Base-by-base conservation (phyloP, 2,329 filamentous ascomycete species). In the Aulographum hederae region DNA sequence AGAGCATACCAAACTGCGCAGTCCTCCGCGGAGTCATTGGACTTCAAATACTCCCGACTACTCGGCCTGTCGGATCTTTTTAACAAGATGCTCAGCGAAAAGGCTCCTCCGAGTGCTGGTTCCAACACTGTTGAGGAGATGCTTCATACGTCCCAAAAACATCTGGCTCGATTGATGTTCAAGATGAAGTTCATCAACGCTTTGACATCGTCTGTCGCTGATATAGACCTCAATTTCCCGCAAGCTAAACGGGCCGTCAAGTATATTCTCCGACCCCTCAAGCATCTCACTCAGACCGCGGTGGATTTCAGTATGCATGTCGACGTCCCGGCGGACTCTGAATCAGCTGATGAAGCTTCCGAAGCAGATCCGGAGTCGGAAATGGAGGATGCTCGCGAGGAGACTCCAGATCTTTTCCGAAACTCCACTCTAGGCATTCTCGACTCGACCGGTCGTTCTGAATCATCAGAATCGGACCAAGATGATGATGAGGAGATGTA, bases 361-460 rank as follows among this genome's bases (percentile, higher is more conserved):
- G 73, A 78, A 3, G 11, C 27, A 8, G 91, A 84, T 4, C 93
- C 86, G 1, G 70, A 92, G 16, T 94, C 86, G 8, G 85, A 93
- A 39, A 61, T 84, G 31, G 79, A 85, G 26, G 79, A 85, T 38
- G 76, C 81, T 16, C 51, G 53, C 21, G 57, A 60, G 34, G 89
- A 95, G 50, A 98, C 91, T 4, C 89, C 91, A 18, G 89, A 98
- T 55, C 66, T 98, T 14, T 95, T 94, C 59, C 78, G 91, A 32
- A 93, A 95, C 52, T 95, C 89, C 2, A 82, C 91, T 2, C 63
- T 98, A 15, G 86, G 89, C 31, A 91, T 95, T 73, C 74, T 94
- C 32, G 81, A 86, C 39, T n/a, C n/a, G n/a, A n/a, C n/a, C n/a
- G n/a, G n/a, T n/a, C n/a, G n/a, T n/a, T 84, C 81, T 31, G 82